Conservation (phyloP, 1,284 basidiomycete species). For the Pulveroboletus sp. region DNA sequence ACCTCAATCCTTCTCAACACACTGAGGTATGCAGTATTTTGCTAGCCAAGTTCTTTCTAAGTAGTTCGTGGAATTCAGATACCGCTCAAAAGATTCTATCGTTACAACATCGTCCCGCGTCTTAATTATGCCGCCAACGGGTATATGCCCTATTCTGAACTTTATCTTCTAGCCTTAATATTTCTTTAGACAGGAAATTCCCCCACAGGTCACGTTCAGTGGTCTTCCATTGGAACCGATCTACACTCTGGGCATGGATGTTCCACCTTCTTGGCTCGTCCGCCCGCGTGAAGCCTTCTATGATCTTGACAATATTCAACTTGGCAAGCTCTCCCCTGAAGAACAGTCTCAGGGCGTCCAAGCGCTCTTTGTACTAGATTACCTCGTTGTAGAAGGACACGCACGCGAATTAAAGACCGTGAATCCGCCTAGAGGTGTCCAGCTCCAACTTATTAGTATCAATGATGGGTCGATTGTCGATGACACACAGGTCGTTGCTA, state of each 20-base stretch:
- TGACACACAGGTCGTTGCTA: slow-evolving; percentile 90
- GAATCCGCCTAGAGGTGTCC: slow-evolving; percentile 78
- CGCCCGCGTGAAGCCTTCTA: slow-evolving; percentile 87
- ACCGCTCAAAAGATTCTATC: slow-evolving; percentile 93
- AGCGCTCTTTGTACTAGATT: slow-evolving; percentile 85
- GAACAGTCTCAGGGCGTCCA: slow-evolving; percentile 65
- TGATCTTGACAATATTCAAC: slow-evolving; percentile 95
- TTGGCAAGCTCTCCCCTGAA: slow-evolving; percentile 61
- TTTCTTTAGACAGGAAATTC: slow-evolving; percentile 51
- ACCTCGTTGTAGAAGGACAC: slow-evolving; percentile 92
- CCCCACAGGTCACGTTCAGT: slow-evolving; percentile 51
- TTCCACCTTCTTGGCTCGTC: slow-evolving; percentile 89
- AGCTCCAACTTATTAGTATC: slow-evolving; percentile 67
- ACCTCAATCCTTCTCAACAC: slow-evolving; percentile 70
- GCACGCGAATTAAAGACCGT: slow-evolving; percentile 71
- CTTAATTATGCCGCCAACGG: slow-evolving; percentile 73
- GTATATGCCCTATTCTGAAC: slow-evolving; percentile 42
- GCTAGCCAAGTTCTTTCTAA: not conserved
- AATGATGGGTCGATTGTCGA: slow-evolving; percentile 53
- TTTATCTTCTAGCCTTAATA: not conserved
- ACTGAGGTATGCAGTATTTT: slow-evolving; percentile 55
- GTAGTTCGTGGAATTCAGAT: slow-evolving; percentile 49
- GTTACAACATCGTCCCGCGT: slow-evolving; percentile 65
- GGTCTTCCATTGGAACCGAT: slow-evolving; percentile 70
- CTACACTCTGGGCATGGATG: slow-evolving; percentile 90